Percentiles rank a stretch among this genome's conserved stretches.
These are phyloP conservation scores for Blumeria graminis DNA, from an alignment of 2,329 filamentous ascomycete species.

Conservation along the genomic window DNA sequence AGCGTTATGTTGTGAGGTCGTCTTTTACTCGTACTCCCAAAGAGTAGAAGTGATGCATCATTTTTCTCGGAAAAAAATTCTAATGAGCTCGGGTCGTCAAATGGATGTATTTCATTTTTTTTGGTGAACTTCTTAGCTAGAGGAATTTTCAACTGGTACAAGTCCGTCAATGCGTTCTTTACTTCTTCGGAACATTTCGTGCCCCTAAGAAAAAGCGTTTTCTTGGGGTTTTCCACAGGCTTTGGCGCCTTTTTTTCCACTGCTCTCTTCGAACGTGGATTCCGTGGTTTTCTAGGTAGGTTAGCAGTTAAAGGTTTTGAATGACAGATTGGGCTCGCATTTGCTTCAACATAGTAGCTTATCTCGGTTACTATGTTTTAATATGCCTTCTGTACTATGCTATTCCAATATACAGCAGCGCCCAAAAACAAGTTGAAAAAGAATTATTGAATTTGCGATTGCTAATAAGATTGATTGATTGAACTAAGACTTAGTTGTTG, in stretches of 20 bases:
- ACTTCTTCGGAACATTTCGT: slow-evolving; percentile 63
- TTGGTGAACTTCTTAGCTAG: slow-evolving; percentile 81
- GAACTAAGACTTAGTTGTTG: too few species aligned
- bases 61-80: slow-evolving; percentile 97
- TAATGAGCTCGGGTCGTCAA: slow-evolving; percentile 67
- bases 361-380: slow-evolving; percentile 2
- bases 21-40: slow-evolving; percentile 77
- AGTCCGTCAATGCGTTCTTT: slow-evolving; percentile 63
- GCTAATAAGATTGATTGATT: too few species aligned
- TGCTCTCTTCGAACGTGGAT: slow-evolving; percentile 80
- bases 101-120: slow-evolving; percentile 89
- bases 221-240: slow-evolving; percentile 70
- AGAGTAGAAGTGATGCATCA: slow-evolving; percentile 66
- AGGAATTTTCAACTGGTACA: slow-evolving; percentile 65
- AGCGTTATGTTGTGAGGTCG: slow-evolving; percentile 76
- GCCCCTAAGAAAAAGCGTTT: slow-evolving; percentile 69
- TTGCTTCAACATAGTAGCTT: slow-evolving; percentile 15
- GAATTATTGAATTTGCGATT: too few species aligned
- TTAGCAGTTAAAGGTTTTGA: background rate
- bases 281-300: slow-evolving; percentile 35
- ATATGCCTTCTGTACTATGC: too few species aligned
- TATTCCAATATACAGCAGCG: too few species aligned
- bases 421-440: too few species aligned
- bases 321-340: slow-evolving; percentile 9
- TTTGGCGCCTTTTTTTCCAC: slow-evolving; percentile 87